These are phyloP conservation scores for Lipomyces anomalus DNA, from an alignment of 805 yeast genomes.

Conservation along the genomic window DNA sequence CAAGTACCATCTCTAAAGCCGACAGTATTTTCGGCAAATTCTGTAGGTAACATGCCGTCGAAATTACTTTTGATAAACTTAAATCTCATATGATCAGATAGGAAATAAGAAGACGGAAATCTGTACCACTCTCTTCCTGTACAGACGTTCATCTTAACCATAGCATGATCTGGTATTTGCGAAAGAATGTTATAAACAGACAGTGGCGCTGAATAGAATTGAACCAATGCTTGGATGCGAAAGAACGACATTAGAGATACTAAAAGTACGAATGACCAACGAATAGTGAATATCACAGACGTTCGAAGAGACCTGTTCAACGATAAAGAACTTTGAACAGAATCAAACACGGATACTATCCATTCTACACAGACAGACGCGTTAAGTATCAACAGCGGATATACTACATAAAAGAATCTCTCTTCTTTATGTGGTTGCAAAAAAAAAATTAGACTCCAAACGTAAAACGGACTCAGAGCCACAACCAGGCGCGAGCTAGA, in stretches of 20 bases:
- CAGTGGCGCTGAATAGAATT: constrained; percentile 71
- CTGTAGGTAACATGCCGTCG: constrained; percentile 84
- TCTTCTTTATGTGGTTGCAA: constrained; percentile 91
- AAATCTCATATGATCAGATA: constrained; percentile 58
- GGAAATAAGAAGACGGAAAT: constrained; percentile 80
- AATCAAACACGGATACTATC: not conserved
- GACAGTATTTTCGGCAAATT: constrained; percentile 50
- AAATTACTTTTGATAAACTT: constrained; percentile 72
- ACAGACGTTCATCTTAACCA: constrained; percentile 52
- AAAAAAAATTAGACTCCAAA: constrained; percentile 66
- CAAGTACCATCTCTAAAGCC: constrained; percentile 34
- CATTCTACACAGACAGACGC: constrained; percentile 48
- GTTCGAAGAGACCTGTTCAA: not conserved
- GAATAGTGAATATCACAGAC: not conserved
- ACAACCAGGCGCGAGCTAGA: constrained; percentile 14
- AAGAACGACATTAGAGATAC: constrained; percentile 37
- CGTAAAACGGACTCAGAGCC: constrained; percentile 44
- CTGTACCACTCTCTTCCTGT: constrained; percentile 96
- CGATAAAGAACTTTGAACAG: not conserved
- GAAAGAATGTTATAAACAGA: constrained; percentile 44
- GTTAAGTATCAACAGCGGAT: constrained; percentile 58
- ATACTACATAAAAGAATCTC: constrained; percentile 80
- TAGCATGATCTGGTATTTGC: not conserved
- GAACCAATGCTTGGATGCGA: constrained; percentile 54
- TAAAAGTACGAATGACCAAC: constrained; percentile 7